A percentile compares a stretch with the other conserved stretches of the same genome.
Evolutionary conservation across 2,329 filamentous ascomycete genomes (phyloP).

Genomic region (Tolypocladium tundrense): DNA sequence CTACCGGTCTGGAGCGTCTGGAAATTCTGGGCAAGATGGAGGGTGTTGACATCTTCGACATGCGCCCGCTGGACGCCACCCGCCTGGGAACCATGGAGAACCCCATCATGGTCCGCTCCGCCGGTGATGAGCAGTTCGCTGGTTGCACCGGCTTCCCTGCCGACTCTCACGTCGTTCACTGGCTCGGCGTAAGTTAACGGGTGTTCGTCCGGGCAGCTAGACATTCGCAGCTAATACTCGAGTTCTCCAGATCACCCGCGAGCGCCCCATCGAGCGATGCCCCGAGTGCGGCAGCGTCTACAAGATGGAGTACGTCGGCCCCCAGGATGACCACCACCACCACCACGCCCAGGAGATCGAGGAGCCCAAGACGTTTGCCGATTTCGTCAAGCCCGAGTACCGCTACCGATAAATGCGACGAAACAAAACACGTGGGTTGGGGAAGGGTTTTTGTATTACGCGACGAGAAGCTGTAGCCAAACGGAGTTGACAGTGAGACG

Average conservation of each 20-base stretch:
- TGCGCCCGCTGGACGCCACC: slow-evolving; percentile 88
- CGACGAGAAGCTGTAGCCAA: slow-evolving; percentile 12
- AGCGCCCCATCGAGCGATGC: slow-evolving; percentile 90
- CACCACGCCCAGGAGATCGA: slow-evolving; percentile 53
- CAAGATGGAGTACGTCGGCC: slow-evolving; percentile 95
- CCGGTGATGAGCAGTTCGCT: slow-evolving; percentile 90
- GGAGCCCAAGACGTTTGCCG: slow-evolving; percentile 93
- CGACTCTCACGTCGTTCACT: slow-evolving; percentile 83
- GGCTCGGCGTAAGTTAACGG: slow-evolving; percentile 67
- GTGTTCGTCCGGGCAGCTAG: background rate
- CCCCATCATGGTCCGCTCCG: slow-evolving; percentile 83
- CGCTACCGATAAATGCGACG: slow-evolving; percentile 47
- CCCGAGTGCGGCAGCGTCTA: slow-evolving; percentile 92
- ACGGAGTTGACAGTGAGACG: slow-evolving; percentile 5
- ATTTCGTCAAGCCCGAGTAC: slow-evolving; percentile 94
- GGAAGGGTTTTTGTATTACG: slow-evolving; percentile 10
- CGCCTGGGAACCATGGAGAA: slow-evolving; percentile 84
- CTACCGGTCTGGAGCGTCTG: slow-evolving; percentile 95
- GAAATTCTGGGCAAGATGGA: slow-evolving; percentile 99
- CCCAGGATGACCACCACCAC: slow-evolving; percentile 61
- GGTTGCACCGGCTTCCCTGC: slow-evolving; percentile 92
- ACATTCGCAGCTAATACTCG: background rate
- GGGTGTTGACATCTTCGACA: slow-evolving; percentile 95
- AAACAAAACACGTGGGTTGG: slow-evolving; percentile 4
- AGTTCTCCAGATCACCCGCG: slow-evolving; percentile 60